Percentiles rank a stretch among this genome's conserved stretches.
Evolutionary conservation across 2,329 filamentous ascomycete species (phyloP).

Genomic region (Orbilia ellipsospora): DNA sequence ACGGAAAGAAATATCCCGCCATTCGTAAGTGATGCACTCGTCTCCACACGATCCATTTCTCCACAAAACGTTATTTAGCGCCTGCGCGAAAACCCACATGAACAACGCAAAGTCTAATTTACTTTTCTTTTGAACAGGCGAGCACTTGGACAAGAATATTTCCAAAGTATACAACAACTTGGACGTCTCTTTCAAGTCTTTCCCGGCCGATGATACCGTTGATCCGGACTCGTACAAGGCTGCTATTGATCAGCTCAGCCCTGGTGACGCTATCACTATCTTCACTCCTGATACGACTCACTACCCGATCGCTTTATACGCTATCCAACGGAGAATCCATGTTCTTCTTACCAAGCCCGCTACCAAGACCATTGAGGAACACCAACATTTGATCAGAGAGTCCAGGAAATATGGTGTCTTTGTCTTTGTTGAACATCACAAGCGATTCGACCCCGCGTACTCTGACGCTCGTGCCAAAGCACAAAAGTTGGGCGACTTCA

Average conservation of each 20-base stretch:
- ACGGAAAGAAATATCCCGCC: conserved; percentile 87
- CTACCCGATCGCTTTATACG: conserved; percentile 90
- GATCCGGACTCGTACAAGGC: conserved; percentile 87
- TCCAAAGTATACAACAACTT: conserved; percentile 86
- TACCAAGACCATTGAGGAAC: conserved; percentile 83
- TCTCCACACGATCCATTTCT: conserved; percentile 9
- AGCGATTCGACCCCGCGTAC: conserved; percentile 94
- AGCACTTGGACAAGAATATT: conserved; percentile 89
- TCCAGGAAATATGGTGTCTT: conserved; percentile 81
- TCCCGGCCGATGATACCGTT: conserved; percentile 76
- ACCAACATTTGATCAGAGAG: conserved; percentile 78
- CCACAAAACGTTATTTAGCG: conserved; percentile 17
- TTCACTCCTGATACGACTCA: conserved; percentile 96
- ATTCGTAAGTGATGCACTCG: conserved; percentile 73
- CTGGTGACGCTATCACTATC: conserved; percentile 91
- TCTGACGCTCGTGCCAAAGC: conserved; percentile 84
- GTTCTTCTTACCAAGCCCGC: conserved; percentile 95
- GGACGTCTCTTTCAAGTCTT: conserved; percentile 86
- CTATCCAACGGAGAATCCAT: conserved; percentile 86
- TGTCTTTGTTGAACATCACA: conserved; percentile 96
- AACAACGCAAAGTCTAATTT: conserved; percentile 46
- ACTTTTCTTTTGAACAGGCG: conserved; percentile 61
- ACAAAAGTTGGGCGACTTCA: conserved; percentile 86
- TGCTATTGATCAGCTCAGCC: conserved; percentile 83
- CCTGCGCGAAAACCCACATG: conserved; percentile 3